Evolutionary conservation across 176 grass and related monocot genomes (phyloP).

Genomic region (Oryza punctata): DNA sequence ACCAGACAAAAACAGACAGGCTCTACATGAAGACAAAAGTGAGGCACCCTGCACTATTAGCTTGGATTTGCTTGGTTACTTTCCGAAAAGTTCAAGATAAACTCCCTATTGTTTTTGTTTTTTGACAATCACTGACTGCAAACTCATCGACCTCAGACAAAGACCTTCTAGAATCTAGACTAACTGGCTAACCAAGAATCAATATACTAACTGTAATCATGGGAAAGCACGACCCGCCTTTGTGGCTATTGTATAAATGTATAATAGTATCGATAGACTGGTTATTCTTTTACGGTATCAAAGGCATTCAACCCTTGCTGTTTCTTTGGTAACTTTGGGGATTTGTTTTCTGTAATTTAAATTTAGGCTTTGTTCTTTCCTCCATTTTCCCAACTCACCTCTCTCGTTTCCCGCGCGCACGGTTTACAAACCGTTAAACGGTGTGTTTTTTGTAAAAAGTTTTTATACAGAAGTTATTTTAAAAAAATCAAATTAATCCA

Average conservation of each 20-base stretch:
- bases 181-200: neutral
- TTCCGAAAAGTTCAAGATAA: conserved; percentile 7
- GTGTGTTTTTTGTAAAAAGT: too few species aligned
- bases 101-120: neutral
- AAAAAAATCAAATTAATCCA: too few species aligned
- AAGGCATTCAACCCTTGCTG: neutral
- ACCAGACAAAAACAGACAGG: neutral
- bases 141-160: neutral
- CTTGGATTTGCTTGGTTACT: neutral
- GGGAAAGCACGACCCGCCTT: neutral
- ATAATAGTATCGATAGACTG: neutral
- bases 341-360: neutral
- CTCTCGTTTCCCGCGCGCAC: too few species aligned
- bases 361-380: too few species aligned
- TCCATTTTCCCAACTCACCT: too few species aligned
- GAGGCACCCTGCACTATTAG: neutral
- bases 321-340: neutral
- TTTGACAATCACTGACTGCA: neutral
- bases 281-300: neutral
- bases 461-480: too few species aligned
- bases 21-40: conserved; percentile 25
- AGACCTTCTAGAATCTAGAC: neutral
- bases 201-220: neutral
- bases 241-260: neutral
- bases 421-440: too few species aligned